These are phyloP conservation scores for Angomonas ambiguus DNA, from an alignment of 208 protist species.

Conservation along the genomic window DNA sequence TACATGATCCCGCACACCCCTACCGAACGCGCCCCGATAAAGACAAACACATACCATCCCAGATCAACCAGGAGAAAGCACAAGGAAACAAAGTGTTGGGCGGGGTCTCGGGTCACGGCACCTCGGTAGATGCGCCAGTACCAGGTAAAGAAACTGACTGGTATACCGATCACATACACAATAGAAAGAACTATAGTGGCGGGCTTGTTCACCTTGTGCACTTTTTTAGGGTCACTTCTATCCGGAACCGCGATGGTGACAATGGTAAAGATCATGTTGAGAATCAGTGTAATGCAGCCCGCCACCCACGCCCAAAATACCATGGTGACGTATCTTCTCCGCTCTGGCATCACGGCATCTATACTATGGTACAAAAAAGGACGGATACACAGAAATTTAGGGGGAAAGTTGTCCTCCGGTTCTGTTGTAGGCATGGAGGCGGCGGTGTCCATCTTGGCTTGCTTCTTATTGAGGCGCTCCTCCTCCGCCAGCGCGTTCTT, in stretches of 20 bases:
- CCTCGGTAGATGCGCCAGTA: conserved; percentile 38
- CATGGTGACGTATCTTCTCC: conserved; percentile 28
- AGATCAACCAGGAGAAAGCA: conserved; percentile 28
- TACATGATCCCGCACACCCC: conserved; percentile 30
- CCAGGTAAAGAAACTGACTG: conserved; percentile 38
- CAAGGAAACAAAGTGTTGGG: conserved; percentile 29
- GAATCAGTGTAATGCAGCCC: conserved; percentile 21
- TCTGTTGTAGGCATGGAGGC: neutral
- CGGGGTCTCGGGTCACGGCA: conserved; percentile 22
- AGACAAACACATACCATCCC: conserved; percentile 25
- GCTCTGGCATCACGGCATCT: conserved; percentile 20
- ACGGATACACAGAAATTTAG: conserved; percentile 45
- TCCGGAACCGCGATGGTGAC: neutral
- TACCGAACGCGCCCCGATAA: conserved; percentile 23
- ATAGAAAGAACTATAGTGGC: conserved; percentile 26
- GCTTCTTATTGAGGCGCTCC: conserved; percentile 31
- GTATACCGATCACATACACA: conserved; percentile 29
- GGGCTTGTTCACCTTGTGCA: conserved; percentile 18
- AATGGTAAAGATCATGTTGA: conserved; percentile 29
- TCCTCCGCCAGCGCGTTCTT: conserved; percentile 44
- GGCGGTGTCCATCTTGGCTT: conserved; percentile 9
- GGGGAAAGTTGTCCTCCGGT: conserved; percentile 36
- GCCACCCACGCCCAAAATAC: conserved; percentile 41
- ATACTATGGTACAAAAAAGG: conserved; percentile 45
- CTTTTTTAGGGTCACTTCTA: neutral